These are phyloP conservation scores for Fonsecaea nubica DNA, from an alignment of 2,329 filamentous ascomycete species.

Conservation along the genomic window DNA sequence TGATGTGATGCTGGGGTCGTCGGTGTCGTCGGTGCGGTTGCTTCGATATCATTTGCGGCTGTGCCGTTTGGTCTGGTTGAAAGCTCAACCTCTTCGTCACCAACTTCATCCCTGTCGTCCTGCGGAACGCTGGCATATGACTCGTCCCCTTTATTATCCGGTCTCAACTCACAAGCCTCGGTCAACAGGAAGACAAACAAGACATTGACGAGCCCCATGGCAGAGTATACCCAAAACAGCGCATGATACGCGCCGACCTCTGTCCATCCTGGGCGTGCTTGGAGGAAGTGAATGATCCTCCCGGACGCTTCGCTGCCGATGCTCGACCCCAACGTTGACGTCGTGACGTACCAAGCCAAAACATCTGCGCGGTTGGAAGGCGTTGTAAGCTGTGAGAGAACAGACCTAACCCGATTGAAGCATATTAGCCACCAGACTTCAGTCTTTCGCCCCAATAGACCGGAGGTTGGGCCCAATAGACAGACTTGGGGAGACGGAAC, in stretches of 20 bases:
- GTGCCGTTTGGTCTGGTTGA: background rate
- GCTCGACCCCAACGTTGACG: constrained; percentile 62
- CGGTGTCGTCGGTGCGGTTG: constrained; percentile 3
- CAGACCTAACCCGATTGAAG: constrained; percentile 44
- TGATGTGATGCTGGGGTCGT: background rate
- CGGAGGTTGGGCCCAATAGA: too few relatives aligned
- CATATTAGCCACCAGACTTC: constrained; percentile 36
- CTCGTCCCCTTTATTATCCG: constrained; percentile 32
- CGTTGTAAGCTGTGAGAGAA: constrained; percentile 44
- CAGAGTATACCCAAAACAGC: constrained; percentile 64
- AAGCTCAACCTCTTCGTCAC: background rate
- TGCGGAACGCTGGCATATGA: constrained; percentile 36
- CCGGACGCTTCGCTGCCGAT: constrained; percentile 62
- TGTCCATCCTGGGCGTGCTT: constrained; percentile 55
- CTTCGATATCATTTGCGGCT: constrained; percentile 6
- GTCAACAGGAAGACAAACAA: constrained; percentile 57
- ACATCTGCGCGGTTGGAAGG: constrained; percentile 39
- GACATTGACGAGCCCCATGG: constrained; percentile 62
- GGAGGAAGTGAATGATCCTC: constrained; percentile 58
- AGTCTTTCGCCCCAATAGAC: background rate
- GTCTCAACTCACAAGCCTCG: constrained; percentile 57
- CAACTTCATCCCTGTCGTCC: constrained; percentile 31
- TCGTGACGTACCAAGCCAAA: constrained; percentile 53
- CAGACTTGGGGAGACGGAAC: background rate
- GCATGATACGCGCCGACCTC: constrained; percentile 62